phyloP scores from a whole-genome alignment of 2,329 filamentous ascomycete genomes.

The Fusarium palustre region DNA sequence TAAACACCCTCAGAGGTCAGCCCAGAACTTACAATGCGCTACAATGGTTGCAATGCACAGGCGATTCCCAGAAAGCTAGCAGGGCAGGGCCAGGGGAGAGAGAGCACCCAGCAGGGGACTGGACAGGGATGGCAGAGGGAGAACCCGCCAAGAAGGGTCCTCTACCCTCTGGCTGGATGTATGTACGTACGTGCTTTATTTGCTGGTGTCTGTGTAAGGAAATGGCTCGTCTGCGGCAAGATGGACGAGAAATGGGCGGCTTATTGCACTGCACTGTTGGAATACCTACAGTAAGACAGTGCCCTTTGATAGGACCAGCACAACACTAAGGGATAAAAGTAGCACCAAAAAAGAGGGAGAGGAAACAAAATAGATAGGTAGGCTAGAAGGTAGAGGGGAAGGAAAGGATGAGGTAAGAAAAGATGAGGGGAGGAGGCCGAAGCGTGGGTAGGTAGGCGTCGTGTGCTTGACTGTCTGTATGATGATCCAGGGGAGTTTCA shows the following conservation, averaged over 20 bases:
- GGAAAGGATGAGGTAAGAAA: slow-evolving; percentile 28
- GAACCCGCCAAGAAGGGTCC: slow-evolving; percentile 41
- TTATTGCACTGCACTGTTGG: not conserved
- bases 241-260: slow-evolving; percentile 4
- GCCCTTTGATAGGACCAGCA: slow-evolving; percentile 16
- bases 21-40: slow-evolving; percentile 15
- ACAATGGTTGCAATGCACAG: slow-evolving; percentile 22
- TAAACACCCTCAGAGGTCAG: slow-evolving; percentile 11
- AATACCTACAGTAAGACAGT: slow-evolving; percentile 3
- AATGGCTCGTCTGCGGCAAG: slow-evolving; percentile 6
- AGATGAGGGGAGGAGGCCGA: slow-evolving; percentile 16
- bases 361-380: slow-evolving; percentile 6
- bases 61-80: slow-evolving; percentile 38
- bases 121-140: slow-evolving; percentile 36
- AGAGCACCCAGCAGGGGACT: not conserved
- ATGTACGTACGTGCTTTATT: slow-evolving; percentile 13
- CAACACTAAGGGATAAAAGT: slow-evolving; percentile 3
- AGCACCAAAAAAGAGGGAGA: slow-evolving; percentile 12
- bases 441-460: slow-evolving; percentile 5
- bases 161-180: slow-evolving; percentile 4
- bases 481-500: slow-evolving; percentile 48
- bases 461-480: slow-evolving; percentile 18
- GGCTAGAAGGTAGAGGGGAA: not conserved
- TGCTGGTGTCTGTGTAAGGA: slow-evolving; percentile 12
- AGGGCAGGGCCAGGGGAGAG: slow-evolving; percentile 40